phyloP scores from a whole-genome alignment of 495 filamentous ascomycete species.

The Astrothelium subdiscretum region DNA sequence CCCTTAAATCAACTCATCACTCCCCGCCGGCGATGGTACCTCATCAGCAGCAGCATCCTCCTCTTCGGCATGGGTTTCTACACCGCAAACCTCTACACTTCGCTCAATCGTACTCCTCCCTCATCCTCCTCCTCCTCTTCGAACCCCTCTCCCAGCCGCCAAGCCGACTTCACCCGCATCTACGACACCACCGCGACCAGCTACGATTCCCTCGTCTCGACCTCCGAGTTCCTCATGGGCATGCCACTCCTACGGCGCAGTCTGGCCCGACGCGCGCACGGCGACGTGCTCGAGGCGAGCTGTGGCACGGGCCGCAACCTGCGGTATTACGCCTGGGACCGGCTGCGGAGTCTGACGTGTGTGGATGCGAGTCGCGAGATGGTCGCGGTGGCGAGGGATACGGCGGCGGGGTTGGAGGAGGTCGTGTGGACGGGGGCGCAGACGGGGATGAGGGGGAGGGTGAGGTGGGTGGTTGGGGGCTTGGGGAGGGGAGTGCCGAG shows the following conservation, averaged over 20 bases:
- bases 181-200: slow-evolving; percentile 24
- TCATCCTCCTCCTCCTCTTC: slow-evolving; percentile 7
- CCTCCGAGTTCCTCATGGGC: slow-evolving; percentile 21
- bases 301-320: slow-evolving; percentile 87
- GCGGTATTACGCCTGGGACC: slow-evolving; percentile 35
- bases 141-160: slow-evolving; percentile 10
- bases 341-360: slow-evolving; percentile 42
- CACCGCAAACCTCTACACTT: slow-evolving; percentile 15
- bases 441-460: slow-evolving; percentile 1
- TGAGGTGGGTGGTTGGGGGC: slow-evolving; percentile 32
- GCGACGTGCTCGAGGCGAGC: slow-evolving; percentile 80
- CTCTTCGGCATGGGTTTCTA: slow-evolving; percentile 24
- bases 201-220: slow-evolving; percentile 27
- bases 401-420: slow-evolving; percentile 39
- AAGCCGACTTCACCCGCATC: slow-evolving; percentile 21
- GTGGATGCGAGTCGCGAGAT: slow-evolving; percentile 54
- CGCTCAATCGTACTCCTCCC: slow-evolving; percentile 3
- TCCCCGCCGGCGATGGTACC: background rate
- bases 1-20: slow-evolving; percentile 10
- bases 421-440: background rate
- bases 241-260: slow-evolving; percentile 40
- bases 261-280: slow-evolving; percentile 48
- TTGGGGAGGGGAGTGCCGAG: slow-evolving; percentile 18
- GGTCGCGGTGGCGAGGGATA: slow-evolving; percentile 48
- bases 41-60: slow-evolving; percentile 14